Base-by-base conservation (phyloP, 2,329 filamentous ascomycete species). In the Aspergillus bombycis region DNA sequence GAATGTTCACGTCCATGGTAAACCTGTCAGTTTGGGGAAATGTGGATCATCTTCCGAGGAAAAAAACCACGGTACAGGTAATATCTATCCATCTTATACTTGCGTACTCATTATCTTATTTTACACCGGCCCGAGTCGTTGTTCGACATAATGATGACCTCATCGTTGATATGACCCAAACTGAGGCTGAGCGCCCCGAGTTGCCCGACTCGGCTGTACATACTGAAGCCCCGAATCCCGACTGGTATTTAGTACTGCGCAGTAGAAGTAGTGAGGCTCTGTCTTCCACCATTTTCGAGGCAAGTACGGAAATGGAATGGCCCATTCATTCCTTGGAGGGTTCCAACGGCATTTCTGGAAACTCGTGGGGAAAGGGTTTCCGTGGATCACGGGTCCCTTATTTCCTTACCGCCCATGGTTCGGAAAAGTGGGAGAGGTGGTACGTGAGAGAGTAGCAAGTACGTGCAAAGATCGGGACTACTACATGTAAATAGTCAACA, bases 91-190 rank as follows among this genome's bases (percentile, higher is more conserved):
- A 26, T 28, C 34, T 21, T 52, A 28, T 60, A 53, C n/a, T n/a
- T n/a, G n/a, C n/a, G n/a, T n/a, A n/a, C 23, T 38, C 19, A 48
- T 58, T 45, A 21, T 46, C 26, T 14, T 36, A 34, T 36, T 60
- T 59, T 53, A 38, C 23, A 14, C 45, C 7, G 21, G 9, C n/a
- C n/a, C n/a, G 21, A 48, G 45, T 48, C n/a, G 1, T 11, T 23
- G 36, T 23, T 14, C 52, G 45, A 62, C 60, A 57, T 62, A 62
- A 62, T 52, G 53, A 62, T 62, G 60, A 62, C 60, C 60, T 62
- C 60, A 62, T 62, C 32, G 41, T 32, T 23, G 43, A 41, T 21
- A 60, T 50, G 34, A 43, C 43, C 52, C 23, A 48, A 36, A 38
- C 10, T 46, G 59, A 61, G 30, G 30, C 59, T 21, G 54, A 36